Evolutionary conservation across 257 asterid species (phyloP).

Genomic region (Forsythia viridissima): DNA sequence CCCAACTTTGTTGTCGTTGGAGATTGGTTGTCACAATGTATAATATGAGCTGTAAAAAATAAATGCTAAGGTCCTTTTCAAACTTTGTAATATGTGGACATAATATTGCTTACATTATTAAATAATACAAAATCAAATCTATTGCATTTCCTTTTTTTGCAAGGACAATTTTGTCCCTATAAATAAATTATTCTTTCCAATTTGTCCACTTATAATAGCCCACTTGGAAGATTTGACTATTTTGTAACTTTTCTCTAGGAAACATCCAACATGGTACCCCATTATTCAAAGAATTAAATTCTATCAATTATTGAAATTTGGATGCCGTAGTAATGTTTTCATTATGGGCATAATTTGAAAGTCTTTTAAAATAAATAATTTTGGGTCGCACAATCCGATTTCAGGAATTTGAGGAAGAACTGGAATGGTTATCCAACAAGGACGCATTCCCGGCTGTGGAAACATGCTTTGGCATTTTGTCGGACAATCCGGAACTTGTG

Average conservation of each 20-base stretch:
- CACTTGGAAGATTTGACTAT: conserved; percentile 12
- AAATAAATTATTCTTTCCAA: background rate
- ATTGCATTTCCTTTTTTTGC: background rate
- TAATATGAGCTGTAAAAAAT: conserved; percentile 10
- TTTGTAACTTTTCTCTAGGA: background rate
- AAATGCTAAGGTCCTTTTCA: conserved; percentile 7
- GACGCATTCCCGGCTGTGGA: conserved; percentile 51
- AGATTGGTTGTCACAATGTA: background rate
- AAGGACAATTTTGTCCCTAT: conserved; percentile 27
- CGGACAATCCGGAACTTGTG: conserved; percentile 27
- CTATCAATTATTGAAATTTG: conserved; percentile 1
- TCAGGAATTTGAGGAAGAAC: conserved; percentile 43
- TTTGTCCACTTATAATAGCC: conserved; percentile 19
- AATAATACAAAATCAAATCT: too few relatives aligned
- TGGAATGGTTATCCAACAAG: conserved; percentile 55
- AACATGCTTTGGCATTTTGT: conserved; percentile 35
- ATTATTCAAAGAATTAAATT: background rate
- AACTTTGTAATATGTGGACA: background rate
- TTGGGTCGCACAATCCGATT: background rate
- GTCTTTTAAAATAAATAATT: background rate
- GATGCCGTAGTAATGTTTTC: background rate
- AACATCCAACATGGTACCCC: conserved; percentile 10
- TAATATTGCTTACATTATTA: too few relatives aligned
- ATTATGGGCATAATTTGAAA: background rate
- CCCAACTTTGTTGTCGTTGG: background rate